phyloP scores from a whole-genome alignment of 495 filamentous ascomycete genomes.

The Neurospora sp. region DNA sequence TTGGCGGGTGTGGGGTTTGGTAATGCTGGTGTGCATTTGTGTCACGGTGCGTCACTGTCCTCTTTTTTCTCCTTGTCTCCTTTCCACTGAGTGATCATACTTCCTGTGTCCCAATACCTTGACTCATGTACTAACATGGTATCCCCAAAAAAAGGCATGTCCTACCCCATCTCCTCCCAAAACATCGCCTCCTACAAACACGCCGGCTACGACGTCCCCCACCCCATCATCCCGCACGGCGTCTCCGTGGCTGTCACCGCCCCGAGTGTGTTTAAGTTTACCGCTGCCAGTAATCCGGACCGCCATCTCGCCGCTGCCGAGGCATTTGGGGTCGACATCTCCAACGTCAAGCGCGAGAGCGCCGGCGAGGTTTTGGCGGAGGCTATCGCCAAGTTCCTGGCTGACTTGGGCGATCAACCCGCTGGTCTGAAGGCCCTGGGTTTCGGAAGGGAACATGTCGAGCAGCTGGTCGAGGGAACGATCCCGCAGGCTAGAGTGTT shows the following conservation, averaged over 20 bases:
- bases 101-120: neutral
- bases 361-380: constrained; percentile 81
- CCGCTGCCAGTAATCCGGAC: constrained; percentile 59
- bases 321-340: constrained; percentile 81
- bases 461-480: constrained; percentile 81
- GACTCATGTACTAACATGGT: neutral
- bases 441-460: constrained; percentile 63
- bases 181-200: constrained; percentile 80
- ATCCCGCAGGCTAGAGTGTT: constrained; percentile 83
- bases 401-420: constrained; percentile 80
- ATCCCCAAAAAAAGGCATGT: constrained; percentile 55
- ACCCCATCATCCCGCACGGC: constrained; percentile 86
- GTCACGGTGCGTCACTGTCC: constrained; percentile 52
- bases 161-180: constrained; percentile 86
- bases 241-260: constrained; percentile 92
- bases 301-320: constrained; percentile 84
- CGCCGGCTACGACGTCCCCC: constrained; percentile 61
- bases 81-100: neutral
- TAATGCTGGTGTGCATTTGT: constrained; percentile 94
- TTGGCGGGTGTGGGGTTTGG: constrained; percentile 93
- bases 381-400: constrained; percentile 69
- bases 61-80: neutral
- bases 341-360: constrained; percentile 71
- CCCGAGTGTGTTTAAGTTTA: too few species aligned
- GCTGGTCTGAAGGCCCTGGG: constrained; percentile 74